Evolutionary conservation across 768 basidiomycete genomes (phyloP), one percentile per base, ranked within the genome.

Genomic region (Lanmaoa pseudosensibilis): DNA sequence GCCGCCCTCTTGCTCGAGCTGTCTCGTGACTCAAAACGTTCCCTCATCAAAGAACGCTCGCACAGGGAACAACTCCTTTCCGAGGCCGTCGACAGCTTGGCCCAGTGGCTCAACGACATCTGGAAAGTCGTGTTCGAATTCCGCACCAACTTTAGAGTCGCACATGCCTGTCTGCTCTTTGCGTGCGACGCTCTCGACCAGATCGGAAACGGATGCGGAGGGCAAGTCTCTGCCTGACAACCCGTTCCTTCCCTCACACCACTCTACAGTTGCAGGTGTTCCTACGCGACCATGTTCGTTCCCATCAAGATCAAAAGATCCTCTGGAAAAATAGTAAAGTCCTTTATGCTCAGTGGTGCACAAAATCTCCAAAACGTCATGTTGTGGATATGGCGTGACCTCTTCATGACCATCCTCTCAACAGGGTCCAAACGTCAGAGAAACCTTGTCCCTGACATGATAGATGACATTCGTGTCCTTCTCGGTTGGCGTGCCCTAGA

Each of bases 311-410:
- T 87, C 54, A 79, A 61, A n/a, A 54, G 69, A 46, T 77, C 74
- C 48, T 74, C 70, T 12, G 78, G 79, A 15, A 78, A 75, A 36
- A 40, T 73, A 23, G 65, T 85, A 61, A 84, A 80, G 60, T 71
- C 74, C 0, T 85, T 86, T 52, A 64, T 68, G 21, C 65, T 86
- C 21, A 67, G 68, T 4, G 85, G 84, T 4, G 78, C 78, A 1
- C 75, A 77, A 32, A 74, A 74, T 23, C 71, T 85, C 19, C 74
- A 79, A 27, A 71, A 69, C 15, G 73, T 80, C 39, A 56, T 82
- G 7, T 68, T 86, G 18, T 88, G 85, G 84, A 80, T 88, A 50
- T 88, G 86, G 86, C 78, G 86, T 7, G 87, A 88, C 57, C 74
- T 88, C 19, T 82, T 88, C 57, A 65, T 88, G 10, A 80, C 78